Evolutionary conservation across 805 yeast genomes (phyloP), one percentile per base, ranked within the genome.

Genomic region (Cyberlindnera petersonii): DNA sequence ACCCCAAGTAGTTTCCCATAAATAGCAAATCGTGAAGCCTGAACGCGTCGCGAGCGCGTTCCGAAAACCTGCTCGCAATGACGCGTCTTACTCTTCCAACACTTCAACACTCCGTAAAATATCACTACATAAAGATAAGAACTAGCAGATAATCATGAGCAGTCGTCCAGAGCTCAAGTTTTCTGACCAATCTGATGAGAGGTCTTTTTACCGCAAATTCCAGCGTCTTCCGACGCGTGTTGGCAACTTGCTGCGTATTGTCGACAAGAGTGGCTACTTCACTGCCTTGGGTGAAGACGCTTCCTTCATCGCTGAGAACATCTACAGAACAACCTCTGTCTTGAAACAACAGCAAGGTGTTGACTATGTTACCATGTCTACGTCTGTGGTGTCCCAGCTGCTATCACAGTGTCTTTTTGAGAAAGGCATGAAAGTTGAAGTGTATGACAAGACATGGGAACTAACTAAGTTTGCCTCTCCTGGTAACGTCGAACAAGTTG

Each of bases 311-410:
- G 96, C 97, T 4, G 94, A 88, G 47, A 67, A 72, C 39, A 79
- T 93, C 24, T 91, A 86, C 64, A 84, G 82, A 49, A 87, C 98
- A 0, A 77, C 75, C 29, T 78, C 94, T 18, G 95, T 88, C 9
- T 58, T 91, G 41, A 91, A 91, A 55, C 65, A 73, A 35, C 68
- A 72, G 13, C 71, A 72, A 40, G 66, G 69, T 32, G 60, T 72
- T 10, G 70, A 75, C 23, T 84, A 84, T 47, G 83, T 86, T 24
- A 86, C 96, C 0, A 66, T 93, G 31, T 83, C 96, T 1, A 72
- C 78, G 0, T 83, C 86, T 29, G 86, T 86, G 2, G 74, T 89
- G 39, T 64, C 76, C 18, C 77, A 76, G 41, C 59, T 91, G 31
- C 61, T 89, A 41, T 75, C 75, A 39, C 72, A 72, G 43, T 79